phyloP scores from a whole-genome alignment of 495 filamentous ascomycete genomes.

The Aspergillus bertholletiae region DNA sequence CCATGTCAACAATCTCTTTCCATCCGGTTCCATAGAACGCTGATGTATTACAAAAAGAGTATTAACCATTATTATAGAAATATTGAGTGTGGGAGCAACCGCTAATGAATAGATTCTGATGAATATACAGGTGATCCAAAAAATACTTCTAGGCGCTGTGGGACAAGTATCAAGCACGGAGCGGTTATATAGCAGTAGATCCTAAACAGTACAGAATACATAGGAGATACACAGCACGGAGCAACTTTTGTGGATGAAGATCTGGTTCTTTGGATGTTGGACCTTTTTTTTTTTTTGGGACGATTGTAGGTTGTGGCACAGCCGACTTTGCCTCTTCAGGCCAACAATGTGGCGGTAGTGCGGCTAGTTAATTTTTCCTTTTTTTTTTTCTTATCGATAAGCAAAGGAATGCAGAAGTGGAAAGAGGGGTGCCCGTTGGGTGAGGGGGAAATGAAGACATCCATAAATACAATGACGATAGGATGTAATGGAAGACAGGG shows the following conservation, averaged over 20 bases:
- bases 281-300: neutral
- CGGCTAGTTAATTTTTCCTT: too few species aligned
- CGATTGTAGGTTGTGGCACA: neutral
- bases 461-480: too few species aligned
- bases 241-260: neutral
- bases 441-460: neutral
- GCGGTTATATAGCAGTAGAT: too few species aligned
- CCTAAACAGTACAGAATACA: neutral
- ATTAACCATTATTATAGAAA: too few species aligned
- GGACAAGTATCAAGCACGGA: too few species aligned
- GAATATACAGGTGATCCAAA: too few species aligned
- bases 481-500: too few species aligned
- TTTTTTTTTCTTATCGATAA: constrained; percentile 10
- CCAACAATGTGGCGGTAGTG: neutral
- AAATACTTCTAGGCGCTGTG: too few species aligned
- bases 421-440: neutral
- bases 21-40: neutral
- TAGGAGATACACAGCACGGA: neutral
- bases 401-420: neutral
- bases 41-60: neutral
- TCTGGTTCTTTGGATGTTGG: neutral
- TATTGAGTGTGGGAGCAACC: too few species aligned
- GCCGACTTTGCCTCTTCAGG: constrained; percentile 6
- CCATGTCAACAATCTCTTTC: neutral
- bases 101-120: neutral